Evolutionary conservation across 345 rosid genomes (phyloP).

Genomic region (Bruguiera sexangula): DNA sequence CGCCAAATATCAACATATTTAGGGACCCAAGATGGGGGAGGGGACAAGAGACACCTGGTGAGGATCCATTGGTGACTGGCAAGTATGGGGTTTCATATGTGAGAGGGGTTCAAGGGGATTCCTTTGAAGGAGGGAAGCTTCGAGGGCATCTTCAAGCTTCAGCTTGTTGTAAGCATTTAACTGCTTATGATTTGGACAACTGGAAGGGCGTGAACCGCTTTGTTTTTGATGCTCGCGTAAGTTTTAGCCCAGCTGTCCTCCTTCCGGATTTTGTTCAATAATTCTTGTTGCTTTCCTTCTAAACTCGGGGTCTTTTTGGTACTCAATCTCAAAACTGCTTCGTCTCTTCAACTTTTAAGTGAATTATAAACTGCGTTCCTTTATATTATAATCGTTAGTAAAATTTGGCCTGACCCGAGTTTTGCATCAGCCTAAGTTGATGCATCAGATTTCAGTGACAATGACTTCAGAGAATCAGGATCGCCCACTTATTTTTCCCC

Average conservation of each 20-base stretch:
- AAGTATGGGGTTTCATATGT: constrained; percentile 30
- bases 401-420: neutral
- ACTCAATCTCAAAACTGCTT: constrained; percentile 14
- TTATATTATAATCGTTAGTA: neutral
- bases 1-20: constrained; percentile 31
- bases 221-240: constrained; percentile 32
- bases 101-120: constrained; percentile 32
- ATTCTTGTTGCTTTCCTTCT: neutral
- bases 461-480: neutral
- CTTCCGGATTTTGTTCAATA: neutral
- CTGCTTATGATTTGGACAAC: constrained; percentile 32
- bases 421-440: neutral
- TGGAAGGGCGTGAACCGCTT: constrained; percentile 32
- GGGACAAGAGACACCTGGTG: constrained; percentile 35
- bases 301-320: constrained; percentile 1
- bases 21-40: constrained; percentile 40
- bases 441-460: constrained; percentile 4
- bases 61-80: constrained; percentile 27
- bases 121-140: constrained; percentile 28
- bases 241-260: neutral
- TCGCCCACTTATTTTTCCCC: neutral
- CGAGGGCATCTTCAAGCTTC: constrained; percentile 32
- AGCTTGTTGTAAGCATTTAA: constrained; percentile 34
- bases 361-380: neutral
- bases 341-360: neutral